phyloP scores from a whole-genome alignment of 164 flowering plant genomes.

The Hamamelis virginiana region DNA sequence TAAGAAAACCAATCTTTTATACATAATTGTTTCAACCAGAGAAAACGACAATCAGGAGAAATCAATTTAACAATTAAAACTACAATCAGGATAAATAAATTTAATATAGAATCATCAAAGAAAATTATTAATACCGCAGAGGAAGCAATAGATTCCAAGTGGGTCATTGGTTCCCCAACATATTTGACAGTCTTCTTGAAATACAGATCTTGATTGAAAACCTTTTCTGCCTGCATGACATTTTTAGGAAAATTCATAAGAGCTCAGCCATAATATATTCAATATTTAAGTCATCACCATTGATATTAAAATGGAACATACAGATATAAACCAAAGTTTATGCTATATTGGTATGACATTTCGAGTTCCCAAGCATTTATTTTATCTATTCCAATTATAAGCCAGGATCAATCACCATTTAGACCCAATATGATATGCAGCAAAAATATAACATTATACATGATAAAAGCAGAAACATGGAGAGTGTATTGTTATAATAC shows the following conservation, averaged over 20 bases:
- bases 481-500: no score
- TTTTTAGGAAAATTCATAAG: neutral
- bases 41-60: neutral
- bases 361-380: neutral
- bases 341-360: neutral
- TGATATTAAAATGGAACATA: no score
- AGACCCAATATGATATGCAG: no score
- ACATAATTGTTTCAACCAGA: neutral
- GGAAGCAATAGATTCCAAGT: constrained; percentile 68
- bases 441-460: no score
- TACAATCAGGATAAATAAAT: neutral
- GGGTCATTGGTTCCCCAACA: constrained; percentile 71
- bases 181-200: constrained; percentile 63
- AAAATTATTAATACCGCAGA: constrained; percentile 45
- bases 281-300: no score
- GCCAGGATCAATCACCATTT: no score
- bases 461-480: no score
- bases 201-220: constrained; percentile 61
- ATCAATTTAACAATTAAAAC: neutral
- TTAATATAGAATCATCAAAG: neutral
- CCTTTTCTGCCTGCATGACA: constrained; percentile 53
- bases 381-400: no score
- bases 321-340: no score
- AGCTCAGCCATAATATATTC: neutral
- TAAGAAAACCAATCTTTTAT: neutral